A percentile compares a stretch with the other conserved stretches of the same genome.
Evolutionary conservation across 2,329 filamentous ascomycete genomes (phyloP).

Genomic region (Aschersonia sp.): DNA sequence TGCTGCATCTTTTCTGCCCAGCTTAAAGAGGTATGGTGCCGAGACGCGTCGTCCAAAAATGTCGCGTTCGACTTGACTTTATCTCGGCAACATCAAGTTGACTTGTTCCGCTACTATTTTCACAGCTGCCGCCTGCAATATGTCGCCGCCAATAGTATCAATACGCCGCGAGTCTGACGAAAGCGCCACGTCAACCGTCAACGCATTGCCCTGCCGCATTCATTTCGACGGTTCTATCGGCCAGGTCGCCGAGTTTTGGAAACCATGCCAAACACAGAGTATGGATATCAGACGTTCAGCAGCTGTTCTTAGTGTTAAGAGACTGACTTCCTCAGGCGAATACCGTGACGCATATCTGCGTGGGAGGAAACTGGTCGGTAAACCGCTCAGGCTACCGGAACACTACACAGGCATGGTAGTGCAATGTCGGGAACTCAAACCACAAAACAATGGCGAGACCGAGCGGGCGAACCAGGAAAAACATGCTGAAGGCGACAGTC

Average conservation of each 20-base stretch:
- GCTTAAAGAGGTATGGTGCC: too few relatives aligned
- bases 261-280: constrained; percentile 35
- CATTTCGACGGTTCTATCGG: constrained; percentile 63
- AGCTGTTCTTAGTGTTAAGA: not conserved
- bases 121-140: constrained; percentile 7
- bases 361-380: constrained; percentile 65
- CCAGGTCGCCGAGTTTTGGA: constrained; percentile 55
- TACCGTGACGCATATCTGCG: constrained; percentile 54
- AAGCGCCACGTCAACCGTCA: constrained; percentile 34
- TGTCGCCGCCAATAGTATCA: constrained; percentile 28
- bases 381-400: constrained; percentile 50
- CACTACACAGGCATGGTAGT: constrained; percentile 55
- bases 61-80: too few relatives aligned
- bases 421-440: constrained; percentile 20
- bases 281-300: constrained; percentile 8
- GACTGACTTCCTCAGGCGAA: constrained; percentile 23
- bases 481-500: constrained; percentile 20
- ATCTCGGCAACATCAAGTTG: too few relatives aligned
- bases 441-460: constrained; percentile 12
- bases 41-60: too few relatives aligned
- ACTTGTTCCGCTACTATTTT: too few relatives aligned
- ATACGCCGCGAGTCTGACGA: constrained; percentile 14
- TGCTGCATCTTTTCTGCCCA: too few relatives aligned
- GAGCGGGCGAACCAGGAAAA: constrained; percentile 17
- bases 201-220: constrained; percentile 70